Evolutionary conservation across 768 basidiomycete genomes (phyloP).

Genomic region (Tulasnella sp.): DNA sequence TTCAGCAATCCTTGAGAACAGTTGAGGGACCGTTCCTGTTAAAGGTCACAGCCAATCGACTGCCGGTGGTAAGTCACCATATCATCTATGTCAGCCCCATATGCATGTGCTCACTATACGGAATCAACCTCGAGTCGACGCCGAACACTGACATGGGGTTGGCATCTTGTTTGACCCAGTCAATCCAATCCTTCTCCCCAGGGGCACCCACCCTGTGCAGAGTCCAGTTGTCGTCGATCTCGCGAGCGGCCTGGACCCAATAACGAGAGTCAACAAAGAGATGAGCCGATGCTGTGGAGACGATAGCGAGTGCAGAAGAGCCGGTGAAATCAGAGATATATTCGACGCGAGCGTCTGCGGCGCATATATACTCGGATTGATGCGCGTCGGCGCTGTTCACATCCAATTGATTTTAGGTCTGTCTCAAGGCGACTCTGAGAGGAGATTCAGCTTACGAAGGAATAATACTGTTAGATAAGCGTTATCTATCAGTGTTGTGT

Average conservation of each 20-base stretch:
- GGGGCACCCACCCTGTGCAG: conserved; percentile 45
- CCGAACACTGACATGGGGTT: conserved; percentile 47
- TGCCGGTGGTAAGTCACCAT: not conserved
- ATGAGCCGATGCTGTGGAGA: conserved; percentile 57
- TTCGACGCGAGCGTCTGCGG: conserved; percentile 63
- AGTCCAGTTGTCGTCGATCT: conserved; percentile 63
- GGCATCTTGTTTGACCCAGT: conserved; percentile 45
- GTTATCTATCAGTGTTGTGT: not conserved
- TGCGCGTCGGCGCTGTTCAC: conserved; percentile 65
- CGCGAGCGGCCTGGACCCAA: conserved; percentile 63
- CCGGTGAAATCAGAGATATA: conserved; percentile 65
- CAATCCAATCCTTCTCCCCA: conserved; percentile 62
- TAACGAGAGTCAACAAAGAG: conserved; percentile 73
- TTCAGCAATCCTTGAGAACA: conserved; percentile 44
- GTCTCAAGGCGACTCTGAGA: not conserved
- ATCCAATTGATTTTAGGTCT: not conserved
- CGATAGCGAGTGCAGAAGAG: conserved; percentile 58
- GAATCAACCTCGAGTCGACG: conserved; percentile 74
- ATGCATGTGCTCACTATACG: conserved; percentile 33
- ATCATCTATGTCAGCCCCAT: not conserved
- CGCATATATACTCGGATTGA: conserved; percentile 68
- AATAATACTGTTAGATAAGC: conserved; percentile 7
- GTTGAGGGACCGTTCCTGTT: conserved; percentile 44
- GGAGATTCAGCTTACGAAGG: conserved; percentile 10
- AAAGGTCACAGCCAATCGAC: conserved; percentile 1